Evolutionary conservation across 2,329 filamentous ascomycete genomes (phyloP), one percentile per base, ranked within the genome.

Genomic region (Xylaria sp.): DNA sequence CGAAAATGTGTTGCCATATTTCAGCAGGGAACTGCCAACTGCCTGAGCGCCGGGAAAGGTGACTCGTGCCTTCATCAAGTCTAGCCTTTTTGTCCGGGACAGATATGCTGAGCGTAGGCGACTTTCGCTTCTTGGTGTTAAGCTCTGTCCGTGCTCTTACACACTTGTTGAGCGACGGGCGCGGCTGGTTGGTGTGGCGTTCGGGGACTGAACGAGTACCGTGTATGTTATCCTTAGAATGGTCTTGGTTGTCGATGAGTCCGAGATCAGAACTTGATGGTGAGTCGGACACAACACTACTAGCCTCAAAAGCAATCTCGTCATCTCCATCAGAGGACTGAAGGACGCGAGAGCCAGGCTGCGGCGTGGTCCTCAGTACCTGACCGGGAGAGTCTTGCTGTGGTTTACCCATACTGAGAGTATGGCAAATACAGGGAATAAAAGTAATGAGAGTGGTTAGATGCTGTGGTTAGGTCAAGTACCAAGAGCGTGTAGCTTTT

Each of bases 1-100:
- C 85, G 77, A 93, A 92, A 73, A 92, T 82, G 75, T 86, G 84
- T 75, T 92, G 90, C 90, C 90, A 92, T 74, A 92, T 80, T 79
- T 89, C 86, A 72, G 83, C 81, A 74, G 89, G 86, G 63, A 76
- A 65, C 22, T 66, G 58, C 63, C 69, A 72, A 56, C 54, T 70
- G 39, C 70, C 69, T 54, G 69, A 67, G 22, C 45, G 22, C 42
- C 63, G 63, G 20, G 45, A 20, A 22, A 36, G 27, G 36, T 22
- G 53, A 25, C n/a, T 31, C 45, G 25, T 36, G 38, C 31, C 33
- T 22, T 69, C 58, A 57, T 68, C 63, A 55, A 71, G 20, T 60
- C 69, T 76, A 38, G 66, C 63, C 66, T 72, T 76, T 55, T 76
- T 74, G 25, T 31, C n/a, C 22, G 45, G 31, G 5, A 61, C 20